Percentiles rank a stretch among this genome's conserved stretches.
Evolutionary conservation across 768 basidiomycete species (phyloP).

Genomic region (Dioszegia hungarica): DNA sequence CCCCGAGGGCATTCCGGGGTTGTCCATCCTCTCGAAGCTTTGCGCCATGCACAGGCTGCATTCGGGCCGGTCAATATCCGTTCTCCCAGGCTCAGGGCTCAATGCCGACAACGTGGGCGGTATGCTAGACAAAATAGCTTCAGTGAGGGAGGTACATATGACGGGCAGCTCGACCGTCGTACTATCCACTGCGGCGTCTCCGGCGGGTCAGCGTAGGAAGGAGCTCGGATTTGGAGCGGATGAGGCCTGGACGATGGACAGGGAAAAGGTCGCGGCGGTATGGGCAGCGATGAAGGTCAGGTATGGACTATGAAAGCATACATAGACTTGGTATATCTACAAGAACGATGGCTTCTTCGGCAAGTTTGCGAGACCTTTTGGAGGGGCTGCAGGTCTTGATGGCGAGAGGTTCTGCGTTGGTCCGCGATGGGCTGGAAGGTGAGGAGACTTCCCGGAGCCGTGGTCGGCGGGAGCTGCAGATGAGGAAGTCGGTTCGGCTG

Average conservation of each 20-base stretch:
- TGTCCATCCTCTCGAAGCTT: background rate
- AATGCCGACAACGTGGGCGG: no score
- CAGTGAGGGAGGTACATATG: slow-evolving; percentile 16
- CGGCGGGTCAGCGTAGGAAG: background rate
- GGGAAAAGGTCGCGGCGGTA: background rate
- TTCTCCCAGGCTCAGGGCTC: slow-evolving; percentile 19
- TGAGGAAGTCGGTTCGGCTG: no score
- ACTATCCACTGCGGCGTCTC: no score
- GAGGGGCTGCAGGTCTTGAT: background rate
- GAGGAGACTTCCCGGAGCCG: no score
- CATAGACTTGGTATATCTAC: background rate
- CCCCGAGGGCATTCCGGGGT: slow-evolving; percentile 1
- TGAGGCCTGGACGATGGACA: slow-evolving; percentile 13
- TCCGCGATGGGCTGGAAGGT: no score
- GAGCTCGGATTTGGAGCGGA: slow-evolving; percentile 16
- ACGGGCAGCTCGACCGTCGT: background rate
- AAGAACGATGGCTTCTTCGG: slow-evolving; percentile 37
- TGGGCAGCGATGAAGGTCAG: slow-evolving; percentile 5
- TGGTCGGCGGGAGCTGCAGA: no score
- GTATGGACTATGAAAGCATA: background rate
- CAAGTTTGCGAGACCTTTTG: slow-evolving; percentile 20
- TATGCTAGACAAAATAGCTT: no score
- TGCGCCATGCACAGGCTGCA: no score
- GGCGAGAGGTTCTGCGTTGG: no score
- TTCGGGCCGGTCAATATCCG: background rate